Evolutionary conservation across 2,329 filamentous ascomycete species (phyloP), one percentile per base, ranked within the genome.

Genomic region (Colletotrichum melonis): DNA sequence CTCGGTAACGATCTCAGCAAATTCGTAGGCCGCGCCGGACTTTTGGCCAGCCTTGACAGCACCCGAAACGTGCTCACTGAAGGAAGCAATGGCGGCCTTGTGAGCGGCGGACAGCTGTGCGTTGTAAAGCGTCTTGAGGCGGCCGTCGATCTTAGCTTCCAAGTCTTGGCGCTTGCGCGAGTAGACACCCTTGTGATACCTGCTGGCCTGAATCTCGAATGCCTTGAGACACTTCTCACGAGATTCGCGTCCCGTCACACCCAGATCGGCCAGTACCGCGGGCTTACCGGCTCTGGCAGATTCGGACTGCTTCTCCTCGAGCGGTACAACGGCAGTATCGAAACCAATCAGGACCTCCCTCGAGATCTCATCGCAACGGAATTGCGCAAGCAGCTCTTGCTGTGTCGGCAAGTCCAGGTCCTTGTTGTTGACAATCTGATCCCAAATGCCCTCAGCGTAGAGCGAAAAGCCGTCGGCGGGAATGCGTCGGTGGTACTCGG

Each of bases 371-470:
- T 99, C 97, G 82, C 97, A 99, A 76, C 97, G 92, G 86, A 98
- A 99, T 82, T 99, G 97, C 12, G 97, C 97, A 66, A 99, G 89
- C 58, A 99, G 88, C 82, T 99, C 97, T 84, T 99, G 97, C 81
- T 99, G 97, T 0, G 97, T 98, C 4, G 97, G 97, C 72, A 99
- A 84, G 83, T 99, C 97, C 67, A 99, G 88, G 80, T 99, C 97
- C 84, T 99, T 99, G 88, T 99, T 99, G 86, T 96, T 94, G 78
- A 98, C 95, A 80, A 99, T 99, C 84, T 98, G 96, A 79, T 98
- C 95, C 97, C 97, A 99, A 57, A 99, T 91, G 54, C 95, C 95
- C 81, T 97, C 92, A 0, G 97, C 95, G 78, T 99, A 99, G 73
- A 95, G 89, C 0, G 96, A 94, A 80, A 98, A 97, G n/a, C 97